A percentile compares a stretch with the other conserved stretches of the same genome.
Conservation (phyloP, 805 yeast genomes). For the Hermanozyma aechmeae region DNA sequence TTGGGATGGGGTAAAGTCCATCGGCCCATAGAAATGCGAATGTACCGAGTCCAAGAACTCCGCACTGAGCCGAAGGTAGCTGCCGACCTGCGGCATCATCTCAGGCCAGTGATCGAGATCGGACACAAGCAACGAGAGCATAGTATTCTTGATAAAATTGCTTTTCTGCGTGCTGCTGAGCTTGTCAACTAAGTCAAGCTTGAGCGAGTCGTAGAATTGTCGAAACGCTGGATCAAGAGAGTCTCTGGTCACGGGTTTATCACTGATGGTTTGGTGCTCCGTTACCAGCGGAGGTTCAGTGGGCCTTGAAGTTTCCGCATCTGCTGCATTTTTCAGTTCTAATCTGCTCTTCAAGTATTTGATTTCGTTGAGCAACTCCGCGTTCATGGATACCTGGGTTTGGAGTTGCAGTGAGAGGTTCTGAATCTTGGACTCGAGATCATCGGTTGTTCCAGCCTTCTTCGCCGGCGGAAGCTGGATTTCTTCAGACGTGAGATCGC, state of each 20-base stretch:
- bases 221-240: constrained; percentile 14
- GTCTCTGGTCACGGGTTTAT: constrained; percentile 6
- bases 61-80: constrained; percentile 14
- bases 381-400: too few relatives aligned
- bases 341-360: constrained; percentile 1
- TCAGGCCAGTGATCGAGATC: constrained; percentile 19
- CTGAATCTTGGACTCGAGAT: constrained; percentile 6
- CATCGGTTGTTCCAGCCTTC: constrained; percentile 1
- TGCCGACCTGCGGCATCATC: constrained; percentile 17
- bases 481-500: constrained; percentile 8
- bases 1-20: constrained; percentile 16
- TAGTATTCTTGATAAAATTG: constrained; percentile 22
- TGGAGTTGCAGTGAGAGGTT: too few relatives aligned
- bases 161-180: constrained; percentile 18
- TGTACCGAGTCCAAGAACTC: constrained; percentile 26
- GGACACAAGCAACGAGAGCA: constrained; percentile 24
- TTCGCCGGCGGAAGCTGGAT: constrained; percentile 3
- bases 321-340: constrained; percentile 1
- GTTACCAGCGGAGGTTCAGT: neutral
- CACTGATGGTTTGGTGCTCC: neutral
- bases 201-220: constrained; percentile 15
- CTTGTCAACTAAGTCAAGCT: constrained; percentile 20
- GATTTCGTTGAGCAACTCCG: constrained; percentile 10
- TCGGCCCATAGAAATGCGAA: constrained; percentile 12
- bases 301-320: neutral